Percentiles rank a stretch among this genome's conserved stretches.
These are phyloP conservation scores for Penicillium taxi DNA, from an alignment of 495 filamentous ascomycete species.

Conservation along the genomic window DNA sequence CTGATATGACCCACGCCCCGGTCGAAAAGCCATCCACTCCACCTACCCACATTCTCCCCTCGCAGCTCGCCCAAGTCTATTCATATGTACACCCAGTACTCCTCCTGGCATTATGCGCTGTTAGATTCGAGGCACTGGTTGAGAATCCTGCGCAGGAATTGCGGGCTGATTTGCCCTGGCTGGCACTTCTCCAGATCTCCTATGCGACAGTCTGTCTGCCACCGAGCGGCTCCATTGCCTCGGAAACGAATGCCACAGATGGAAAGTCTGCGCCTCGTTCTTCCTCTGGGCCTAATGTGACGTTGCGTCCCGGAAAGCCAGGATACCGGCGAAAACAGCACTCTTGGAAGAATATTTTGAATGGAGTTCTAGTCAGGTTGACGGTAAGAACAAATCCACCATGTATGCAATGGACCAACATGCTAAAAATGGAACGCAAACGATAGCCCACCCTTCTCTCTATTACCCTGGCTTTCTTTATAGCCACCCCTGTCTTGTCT, in stretches of 20 bases:
- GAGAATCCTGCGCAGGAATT: constrained; percentile 63
- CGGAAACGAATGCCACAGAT: constrained; percentile 28
- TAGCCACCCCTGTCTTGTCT: constrained; percentile 57
- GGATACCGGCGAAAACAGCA: constrained; percentile 22
- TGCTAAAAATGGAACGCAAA: neutral
- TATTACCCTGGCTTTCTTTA: constrained; percentile 52
- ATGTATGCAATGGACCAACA: neutral
- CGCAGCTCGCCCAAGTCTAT: constrained; percentile 40
- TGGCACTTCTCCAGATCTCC: constrained; percentile 55
- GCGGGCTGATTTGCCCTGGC: constrained; percentile 47
- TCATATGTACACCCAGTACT: constrained; percentile 58
- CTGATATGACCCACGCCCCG: constrained; percentile 14
- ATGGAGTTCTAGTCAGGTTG: constrained; percentile 21
- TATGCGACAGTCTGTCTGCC: constrained; percentile 72
- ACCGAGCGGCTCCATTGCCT: constrained; percentile 40
- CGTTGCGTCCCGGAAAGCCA: constrained; percentile 18
- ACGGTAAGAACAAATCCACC: constrained; percentile 26
- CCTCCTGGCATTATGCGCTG: constrained; percentile 50
- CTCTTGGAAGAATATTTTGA: constrained; percentile 11
- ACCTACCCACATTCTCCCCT: constrained; percentile 39
- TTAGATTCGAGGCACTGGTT: constrained; percentile 61
- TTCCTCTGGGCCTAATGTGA: constrained; percentile 7
- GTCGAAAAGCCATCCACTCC: constrained; percentile 25
- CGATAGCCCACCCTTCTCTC: constrained; percentile 55
- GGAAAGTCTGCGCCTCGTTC: constrained; percentile 30